These are phyloP conservation scores for Oxyria digyna DNA, from an alignment of 148 eudicot genomes.

Conservation along the genomic window DNA sequence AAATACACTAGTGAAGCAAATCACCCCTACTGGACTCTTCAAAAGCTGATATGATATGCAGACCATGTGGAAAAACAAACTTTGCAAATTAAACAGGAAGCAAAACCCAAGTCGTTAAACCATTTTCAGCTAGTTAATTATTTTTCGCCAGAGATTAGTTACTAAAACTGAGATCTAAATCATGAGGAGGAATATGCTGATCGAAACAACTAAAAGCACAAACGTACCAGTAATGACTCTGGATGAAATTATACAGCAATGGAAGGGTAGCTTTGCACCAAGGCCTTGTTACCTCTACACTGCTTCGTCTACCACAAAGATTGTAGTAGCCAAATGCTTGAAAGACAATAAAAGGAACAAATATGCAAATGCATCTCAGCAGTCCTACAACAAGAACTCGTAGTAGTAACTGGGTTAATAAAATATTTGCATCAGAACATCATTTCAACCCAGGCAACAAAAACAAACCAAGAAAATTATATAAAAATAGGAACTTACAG, in stretches of 20 bases:
- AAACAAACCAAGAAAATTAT: neutral
- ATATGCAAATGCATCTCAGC: slow-evolving; percentile 41
- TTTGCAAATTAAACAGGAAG: neutral
- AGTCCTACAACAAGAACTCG: slow-evolving; percentile 50
- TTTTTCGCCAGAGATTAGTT: neutral
- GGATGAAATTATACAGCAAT: slow-evolving; percentile 72
- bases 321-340: slow-evolving; percentile 88
- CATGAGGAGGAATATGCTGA: neutral
- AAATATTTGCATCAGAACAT: neutral
- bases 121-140: neutral
- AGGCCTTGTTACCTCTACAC: slow-evolving; percentile 50
- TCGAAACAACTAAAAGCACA: neutral
- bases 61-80: neutral
- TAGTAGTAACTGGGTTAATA: slow-evolving; percentile 34
- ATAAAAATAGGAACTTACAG: slow-evolving; percentile 28
- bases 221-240: slow-evolving; percentile 87
- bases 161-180: neutral
- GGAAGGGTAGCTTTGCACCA: slow-evolving; percentile 91
- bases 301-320: slow-evolving; percentile 41
- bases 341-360: slow-evolving; percentile 57
- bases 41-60: neutral
- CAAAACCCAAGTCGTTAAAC: neutral
- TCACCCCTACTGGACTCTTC: neutral
- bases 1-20: neutral
- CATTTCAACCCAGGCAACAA: neutral